phyloP scores from a whole-genome alignment of 805 yeast species.

The Wickerhamiella kurtzmanii region DNA sequence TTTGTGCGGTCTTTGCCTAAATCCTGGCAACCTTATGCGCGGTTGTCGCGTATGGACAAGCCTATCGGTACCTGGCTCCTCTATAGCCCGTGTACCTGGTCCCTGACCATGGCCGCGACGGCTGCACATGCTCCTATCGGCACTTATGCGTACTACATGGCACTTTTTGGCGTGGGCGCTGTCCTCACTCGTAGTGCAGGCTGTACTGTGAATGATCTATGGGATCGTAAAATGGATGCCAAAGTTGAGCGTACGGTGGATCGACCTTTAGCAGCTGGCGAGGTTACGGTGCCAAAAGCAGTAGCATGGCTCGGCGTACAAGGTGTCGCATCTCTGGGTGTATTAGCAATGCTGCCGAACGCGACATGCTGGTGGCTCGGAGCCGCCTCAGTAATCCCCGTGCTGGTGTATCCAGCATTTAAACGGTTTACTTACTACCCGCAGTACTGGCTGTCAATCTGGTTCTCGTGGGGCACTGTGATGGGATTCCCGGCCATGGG shows the following conservation, averaged over 20 bases:
- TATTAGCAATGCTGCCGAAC: constrained; percentile 55
- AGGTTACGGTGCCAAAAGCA: constrained; percentile 62
- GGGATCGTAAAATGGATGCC: constrained; percentile 70
- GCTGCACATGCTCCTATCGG: constrained; percentile 50
- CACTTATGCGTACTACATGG: constrained; percentile 46
- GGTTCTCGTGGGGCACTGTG: constrained; percentile 90
- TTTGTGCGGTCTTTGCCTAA: constrained; percentile 41
- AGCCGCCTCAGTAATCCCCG: constrained; percentile 63
- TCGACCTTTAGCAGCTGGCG: constrained; percentile 86
- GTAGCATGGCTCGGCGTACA: constrained; percentile 58
- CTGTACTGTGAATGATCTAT: constrained; percentile 83
- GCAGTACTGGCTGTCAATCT: constrained; percentile 63
- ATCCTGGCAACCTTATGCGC: constrained; percentile 77
- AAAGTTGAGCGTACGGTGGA: constrained; percentile 79
- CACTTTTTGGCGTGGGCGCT: constrained; percentile 72
- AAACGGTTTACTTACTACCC: constrained; percentile 95
- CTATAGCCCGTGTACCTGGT: constrained; percentile 81
- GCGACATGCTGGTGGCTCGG: constrained; percentile 71
- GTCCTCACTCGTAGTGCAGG: constrained; percentile 95
- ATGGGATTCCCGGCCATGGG: constrained; percentile 96
- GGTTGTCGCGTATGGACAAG: constrained; percentile 78
- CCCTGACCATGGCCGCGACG: constrained; percentile 79
- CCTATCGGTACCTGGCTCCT: constrained; percentile 91
- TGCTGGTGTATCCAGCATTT: constrained; percentile 81
- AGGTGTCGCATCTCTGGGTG: constrained; percentile 55